Evolutionary conservation across 306 rosid genomes (phyloP), one percentile per base, ranked within the genome.

Genomic region (Benincasa hispida): DNA sequence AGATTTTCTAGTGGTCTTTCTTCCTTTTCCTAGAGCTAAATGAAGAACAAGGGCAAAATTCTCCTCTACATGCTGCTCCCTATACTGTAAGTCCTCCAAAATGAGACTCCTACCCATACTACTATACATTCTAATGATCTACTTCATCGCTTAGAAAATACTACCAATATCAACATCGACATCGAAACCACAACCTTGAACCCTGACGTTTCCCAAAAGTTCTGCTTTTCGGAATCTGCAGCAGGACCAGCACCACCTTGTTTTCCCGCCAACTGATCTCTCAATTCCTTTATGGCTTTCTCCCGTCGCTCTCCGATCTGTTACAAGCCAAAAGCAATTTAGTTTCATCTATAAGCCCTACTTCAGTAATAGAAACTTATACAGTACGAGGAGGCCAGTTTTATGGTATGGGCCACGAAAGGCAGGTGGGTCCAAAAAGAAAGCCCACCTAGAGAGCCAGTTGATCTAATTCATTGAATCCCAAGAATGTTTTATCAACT

Each of bases 261-360:
- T 86, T 88, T 90, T 77, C 83, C 89, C 45, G 88, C 87, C 72
- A 95, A 69, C 83, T 90, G 91, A 77, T 92, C 98, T 81, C 83
- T 82, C 74, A 95, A 87, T 78, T 95, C 99, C 82, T 92, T 90
- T 37, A 95, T 77, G 59, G 96, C 96, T 79, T 81, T 95, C 89
- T 95, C 98, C 76, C 93, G 83, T 63, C 97, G 86, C 75, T 92
- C 99, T 34, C 92, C 98, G 86, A 88, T 89, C 99, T 95, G 92
- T 76, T 84, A 78, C 12, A 32, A 79, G 17, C n/a, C 72, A 58
- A 35, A 25, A 13, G 6, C 3, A 37, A 3, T 41, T 15, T 27
- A 72, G 60, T 72, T 25, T 63, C 59, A 72, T 72, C 45, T 28
- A 42, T 45, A 8, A 18, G 60, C 5, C 56, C 53, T 25, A 70